Conservation (phyloP, 331 rosid species). For the Spiraea crenata region DNA sequence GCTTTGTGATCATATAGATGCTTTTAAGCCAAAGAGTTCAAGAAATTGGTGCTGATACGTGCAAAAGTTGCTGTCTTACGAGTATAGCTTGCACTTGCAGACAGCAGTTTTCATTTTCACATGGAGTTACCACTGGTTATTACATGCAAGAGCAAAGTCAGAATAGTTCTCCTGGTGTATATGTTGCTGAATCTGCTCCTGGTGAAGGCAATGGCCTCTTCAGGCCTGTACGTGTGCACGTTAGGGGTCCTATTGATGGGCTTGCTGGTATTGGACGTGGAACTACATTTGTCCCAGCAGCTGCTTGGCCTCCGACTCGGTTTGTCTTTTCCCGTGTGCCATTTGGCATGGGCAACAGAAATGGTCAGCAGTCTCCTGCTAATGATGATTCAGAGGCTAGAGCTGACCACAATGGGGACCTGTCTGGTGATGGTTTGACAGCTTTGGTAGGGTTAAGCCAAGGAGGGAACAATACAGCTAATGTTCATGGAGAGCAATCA, state of each 20-base stretch:
- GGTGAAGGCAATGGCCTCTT: conserved; percentile 69
- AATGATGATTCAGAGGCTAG: conserved; percentile 92
- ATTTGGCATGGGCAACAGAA: conserved; percentile 81
- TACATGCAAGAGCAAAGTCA: conserved; percentile 80
- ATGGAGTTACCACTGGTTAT: conserved; percentile 60
- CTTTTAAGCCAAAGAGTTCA: conserved; percentile 98
- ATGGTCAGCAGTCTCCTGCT: conserved; percentile 72
- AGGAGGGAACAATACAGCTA: conserved; percentile 57
- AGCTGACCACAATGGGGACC: conserved; percentile 73
- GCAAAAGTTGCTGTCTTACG: conserved; percentile 81
- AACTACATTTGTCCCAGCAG: conserved; percentile 79
- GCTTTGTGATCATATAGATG: conserved; percentile 49
- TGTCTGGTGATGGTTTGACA: conserved; percentile 92
- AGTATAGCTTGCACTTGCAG: conserved; percentile 78
- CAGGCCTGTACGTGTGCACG: conserved; percentile 88
- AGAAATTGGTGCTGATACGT: conserved; percentile 89
- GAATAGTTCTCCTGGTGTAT: conserved; percentile 61
- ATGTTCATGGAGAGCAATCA: conserved; percentile 60
- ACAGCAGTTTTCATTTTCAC: conserved; percentile 71
- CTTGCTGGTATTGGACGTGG: conserved; percentile 98
- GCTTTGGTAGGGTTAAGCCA: conserved; percentile 94
- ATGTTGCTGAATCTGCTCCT: conserved; percentile 78
- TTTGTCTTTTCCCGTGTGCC: conserved; percentile 95
- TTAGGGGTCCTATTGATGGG: conserved; percentile 90
- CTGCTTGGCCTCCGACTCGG: conserved; percentile 88